Evolutionary conservation across 2,329 filamentous ascomycete genomes (phyloP).

Genomic region (Botrytis deweyae): DNA sequence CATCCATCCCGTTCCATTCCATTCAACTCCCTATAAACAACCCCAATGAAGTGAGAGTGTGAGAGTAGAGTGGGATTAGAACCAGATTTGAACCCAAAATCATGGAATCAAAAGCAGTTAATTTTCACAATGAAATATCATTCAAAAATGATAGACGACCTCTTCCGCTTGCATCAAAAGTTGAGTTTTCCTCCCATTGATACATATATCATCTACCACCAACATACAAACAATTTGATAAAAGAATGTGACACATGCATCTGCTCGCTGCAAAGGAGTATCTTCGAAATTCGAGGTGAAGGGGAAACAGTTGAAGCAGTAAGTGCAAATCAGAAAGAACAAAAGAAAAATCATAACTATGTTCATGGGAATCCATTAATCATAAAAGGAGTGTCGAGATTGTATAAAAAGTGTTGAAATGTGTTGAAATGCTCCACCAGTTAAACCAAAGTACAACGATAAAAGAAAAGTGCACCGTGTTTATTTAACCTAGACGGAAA

Average conservation of each 20-base stretch:
- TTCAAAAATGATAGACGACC: constrained; percentile 10
- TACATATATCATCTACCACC: constrained; percentile 12
- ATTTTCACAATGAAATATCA: constrained; percentile 5
- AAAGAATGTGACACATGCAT: background rate
- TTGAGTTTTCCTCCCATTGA: constrained; percentile 8
- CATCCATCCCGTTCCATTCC: background rate
- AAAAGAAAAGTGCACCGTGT: background rate
- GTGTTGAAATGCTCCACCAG: background rate
- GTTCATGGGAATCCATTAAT: constrained; percentile 16
- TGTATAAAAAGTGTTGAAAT: constrained; percentile 5
- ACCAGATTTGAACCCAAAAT: constrained; percentile 4
- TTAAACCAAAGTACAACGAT: constrained; percentile 15
- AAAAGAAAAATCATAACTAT: constrained; percentile 19
- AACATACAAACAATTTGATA: background rate
- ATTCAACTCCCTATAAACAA: constrained; percentile 16
- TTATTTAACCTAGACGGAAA: constrained; percentile 10
- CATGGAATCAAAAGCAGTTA: background rate
- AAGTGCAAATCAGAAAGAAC: background rate
- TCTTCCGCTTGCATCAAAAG: background rate
- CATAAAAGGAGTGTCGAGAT: constrained; percentile 13
- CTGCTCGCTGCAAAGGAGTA: constrained; percentile 15
- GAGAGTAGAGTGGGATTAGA: constrained; percentile 14
- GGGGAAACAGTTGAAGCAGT: constrained; percentile 1
- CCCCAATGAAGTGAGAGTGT: constrained; percentile 1
- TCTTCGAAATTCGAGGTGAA: constrained; percentile 9